Base-by-base conservation (phyloP, 1,284 basidiomycete genomes). In the Trichosporon coremiiforme region DNA sequence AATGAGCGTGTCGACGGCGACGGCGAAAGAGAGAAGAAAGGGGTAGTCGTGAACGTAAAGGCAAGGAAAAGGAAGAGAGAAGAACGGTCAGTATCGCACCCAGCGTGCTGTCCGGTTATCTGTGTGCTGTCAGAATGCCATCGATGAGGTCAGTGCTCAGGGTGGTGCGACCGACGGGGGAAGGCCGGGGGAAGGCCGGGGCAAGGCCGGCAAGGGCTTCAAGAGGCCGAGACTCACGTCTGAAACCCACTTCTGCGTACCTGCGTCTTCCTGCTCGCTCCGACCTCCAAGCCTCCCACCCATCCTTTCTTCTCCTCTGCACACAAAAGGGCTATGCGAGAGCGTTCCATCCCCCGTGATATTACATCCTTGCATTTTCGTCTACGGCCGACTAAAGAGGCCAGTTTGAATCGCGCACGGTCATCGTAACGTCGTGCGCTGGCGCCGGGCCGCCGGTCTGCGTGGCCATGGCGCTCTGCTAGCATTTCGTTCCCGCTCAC, bases 361-460 rank as follows among this genome's bases (percentile, higher is more conserved):
- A 36, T 65, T 41, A 65, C 64, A 65, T 41, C 36, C 64, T 45
- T 65, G 36, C 64, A 65, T 65, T 65, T 29, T 57, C 29, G 64
- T 65, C 36, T 65, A 45, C 64, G 64, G 38, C 64, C 64, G n/a
- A 65, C 64, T 65, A 45, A 33, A 22, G 12, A 50, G 64, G 64
- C 36, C 36, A 65, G 36, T 41, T 29, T 45, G 45, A 33, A 33
- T n/a, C 20, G 47, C 47, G 57, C 57, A 60, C 57, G 57, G 31
- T 33, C 29, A 31, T 35, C 17, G 57, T 60, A 7, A 38, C 36
- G 36, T 38, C 36, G 36, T 38, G 36, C 10, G 36, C 36, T 38
- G 57, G n/a, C 57, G 15, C 57, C 15, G 15, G 57, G 57, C 57
- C 17, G 29, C 33, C 33, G 57, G 17, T 60, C 55, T 31, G 57